These are phyloP conservation scores for Moesziomyces globuligerus DNA, from an alignment of 1,284 basidiomycete genomes.

Conservation along the genomic window DNA sequence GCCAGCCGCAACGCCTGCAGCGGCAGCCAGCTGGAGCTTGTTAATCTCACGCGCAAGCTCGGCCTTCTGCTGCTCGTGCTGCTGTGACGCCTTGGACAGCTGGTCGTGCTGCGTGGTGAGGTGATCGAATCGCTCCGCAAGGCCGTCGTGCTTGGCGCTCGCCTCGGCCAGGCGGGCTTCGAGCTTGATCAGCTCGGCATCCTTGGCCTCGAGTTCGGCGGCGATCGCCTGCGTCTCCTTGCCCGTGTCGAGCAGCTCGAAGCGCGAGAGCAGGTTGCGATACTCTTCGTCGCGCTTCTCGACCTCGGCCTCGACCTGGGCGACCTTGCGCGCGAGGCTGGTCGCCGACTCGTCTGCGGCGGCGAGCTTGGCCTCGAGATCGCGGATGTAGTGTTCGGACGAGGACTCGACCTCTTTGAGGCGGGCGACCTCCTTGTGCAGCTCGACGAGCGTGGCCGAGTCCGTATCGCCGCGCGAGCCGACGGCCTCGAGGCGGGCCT, in stretches of 20 bases:
- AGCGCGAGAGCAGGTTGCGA: constrained; percentile 76
- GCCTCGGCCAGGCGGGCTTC: constrained; percentile 71
- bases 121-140: constrained; percentile 21
- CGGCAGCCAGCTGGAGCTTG: constrained; percentile 35
- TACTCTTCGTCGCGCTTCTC: constrained; percentile 77
- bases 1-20: constrained; percentile 19
- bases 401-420: constrained; percentile 80
- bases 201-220: constrained; percentile 81
- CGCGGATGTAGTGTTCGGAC: constrained; percentile 83
- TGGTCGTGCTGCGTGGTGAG: constrained; percentile 29
- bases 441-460: constrained; percentile 79
- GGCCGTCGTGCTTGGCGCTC: constrained; percentile 26
- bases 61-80: constrained; percentile 39
- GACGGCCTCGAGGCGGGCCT: constrained; percentile 84
- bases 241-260: constrained; percentile 75
- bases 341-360: constrained; percentile 81
- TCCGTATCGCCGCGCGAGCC: constrained; percentile 81
- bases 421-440: constrained; percentile 82
- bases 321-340: constrained; percentile 77
- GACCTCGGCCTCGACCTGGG: constrained; percentile 80
- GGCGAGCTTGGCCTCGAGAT: constrained; percentile 83
- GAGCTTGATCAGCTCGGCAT: constrained; percentile 78
- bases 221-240: constrained; percentile 65
- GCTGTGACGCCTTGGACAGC: constrained; percentile 9
- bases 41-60: constrained; percentile 32